Conservation (phyloP, 345 rosid species). For the Conringia planisiliqua region DNA sequence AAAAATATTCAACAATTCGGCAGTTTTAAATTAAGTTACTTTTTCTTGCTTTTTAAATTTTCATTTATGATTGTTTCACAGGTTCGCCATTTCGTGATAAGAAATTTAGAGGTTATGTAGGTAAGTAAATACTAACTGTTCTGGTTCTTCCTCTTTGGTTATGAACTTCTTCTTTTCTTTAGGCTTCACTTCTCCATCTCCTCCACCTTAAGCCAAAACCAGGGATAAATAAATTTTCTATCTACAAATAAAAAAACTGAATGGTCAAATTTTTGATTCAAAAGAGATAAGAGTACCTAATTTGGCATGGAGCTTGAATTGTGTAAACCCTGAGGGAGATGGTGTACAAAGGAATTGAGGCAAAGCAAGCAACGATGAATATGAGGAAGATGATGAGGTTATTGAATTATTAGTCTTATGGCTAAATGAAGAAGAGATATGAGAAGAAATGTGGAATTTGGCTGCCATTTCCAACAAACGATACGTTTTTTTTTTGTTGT, state of each 20-base stretch:
- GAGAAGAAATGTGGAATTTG: slow-evolving; percentile 41
- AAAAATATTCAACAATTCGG: neutral
- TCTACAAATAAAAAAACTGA: neutral
- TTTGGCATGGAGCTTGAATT: slow-evolving; percentile 56
- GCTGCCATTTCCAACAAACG: slow-evolving; percentile 48
- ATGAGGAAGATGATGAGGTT: slow-evolving; percentile 31
- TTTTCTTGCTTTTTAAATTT: neutral
- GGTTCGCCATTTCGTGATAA: neutral
- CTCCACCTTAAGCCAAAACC: slow-evolving; percentile 45
- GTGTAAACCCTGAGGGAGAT: slow-evolving; percentile 24
- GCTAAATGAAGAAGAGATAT: slow-evolving; percentile 16
- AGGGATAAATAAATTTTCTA: neutral
- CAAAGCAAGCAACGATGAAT: slow-evolving; percentile 22
- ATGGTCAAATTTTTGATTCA: neutral
- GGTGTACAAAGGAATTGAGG: slow-evolving; percentile 20
- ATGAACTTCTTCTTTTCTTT: slow-evolving; percentile 80
- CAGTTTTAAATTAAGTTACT: neutral
- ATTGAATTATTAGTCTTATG: slow-evolving; percentile 22
- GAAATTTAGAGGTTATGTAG: neutral
- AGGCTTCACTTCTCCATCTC: slow-evolving; percentile 67
- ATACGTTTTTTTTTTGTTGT: neutral
- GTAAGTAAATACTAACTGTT: slow-evolving; percentile 46
- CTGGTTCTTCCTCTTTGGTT: slow-evolving; percentile 87
- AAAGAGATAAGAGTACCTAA: slow-evolving; percentile 34
- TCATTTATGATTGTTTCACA: neutral